Evolutionary conservation across 164 flowering plant species (phyloP), one percentile per base, ranked within the genome.

Genomic region (Stephania japonica): DNA sequence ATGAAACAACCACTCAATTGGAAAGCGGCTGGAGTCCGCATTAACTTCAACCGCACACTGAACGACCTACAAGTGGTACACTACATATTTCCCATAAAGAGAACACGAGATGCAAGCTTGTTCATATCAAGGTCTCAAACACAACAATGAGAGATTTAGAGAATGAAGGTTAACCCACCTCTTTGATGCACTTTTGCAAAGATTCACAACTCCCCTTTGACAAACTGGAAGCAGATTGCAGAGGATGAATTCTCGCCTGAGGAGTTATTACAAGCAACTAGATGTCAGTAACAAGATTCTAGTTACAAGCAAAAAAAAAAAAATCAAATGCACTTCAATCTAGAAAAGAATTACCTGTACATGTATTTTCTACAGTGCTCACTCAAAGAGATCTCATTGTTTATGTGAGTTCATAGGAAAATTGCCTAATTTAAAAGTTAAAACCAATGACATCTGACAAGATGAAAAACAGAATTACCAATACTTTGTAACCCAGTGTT

Each of bases 1-100:
- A 89, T 95, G 98, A 87, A 95, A 95, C 85, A 95, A 83, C 99
- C 97, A 95, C 80, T 87, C 89, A 81, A 77, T 75, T 76, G 99
- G 98, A 84, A 95, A 95, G 65, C 73, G 81, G 75, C 81, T 81
- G 83, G 84, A 75, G 62, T 91, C 94, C 78, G 96, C 99, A 86
- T 93, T 90, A 81, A 93, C 99, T 86, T 85, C 83, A 86, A 95
- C 99, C 7, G 97, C 91, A 81, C 63, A 81, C 38, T 84, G 80
- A 75, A 90, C 79, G 74, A 92, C 97, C 99, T 94, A 94, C 90
- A 91, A 44, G 74, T 81, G 72, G 77, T 72, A 21, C 77, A 75
- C 83, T 80, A 78, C 70, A 68, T 50, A 73, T 79, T 81, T 75
- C 70, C 83, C 78, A 77, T 84, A 75, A 83, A 75, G 66, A 62